A percentile compares a stretch with the other conserved stretches of the same genome.
Conservation (phyloP, 306 rosid species). For the Canavalia gladiata region DNA sequence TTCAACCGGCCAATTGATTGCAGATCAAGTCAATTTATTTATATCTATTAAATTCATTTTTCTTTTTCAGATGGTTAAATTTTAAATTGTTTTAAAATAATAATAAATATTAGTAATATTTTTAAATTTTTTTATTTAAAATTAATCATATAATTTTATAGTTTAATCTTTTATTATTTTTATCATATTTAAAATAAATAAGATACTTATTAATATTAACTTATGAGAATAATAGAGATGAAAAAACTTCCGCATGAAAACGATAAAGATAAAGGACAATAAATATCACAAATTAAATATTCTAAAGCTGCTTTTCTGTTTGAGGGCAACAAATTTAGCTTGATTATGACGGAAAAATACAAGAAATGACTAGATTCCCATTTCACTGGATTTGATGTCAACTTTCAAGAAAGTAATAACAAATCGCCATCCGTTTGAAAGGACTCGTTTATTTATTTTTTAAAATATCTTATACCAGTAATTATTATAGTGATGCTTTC, state of each 20-base stretch:
- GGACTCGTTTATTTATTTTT: background rate
- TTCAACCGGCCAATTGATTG: conserved; percentile 41
- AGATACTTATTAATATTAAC: conserved; percentile 4
- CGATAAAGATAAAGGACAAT: background rate
- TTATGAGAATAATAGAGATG: background rate
- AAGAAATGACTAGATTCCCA: conserved; percentile 62
- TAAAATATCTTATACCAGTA: background rate
- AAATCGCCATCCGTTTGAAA: conserved; percentile 38
- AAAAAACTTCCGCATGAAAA: background rate
- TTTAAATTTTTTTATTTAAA: too few species aligned
- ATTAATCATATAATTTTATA: background rate
- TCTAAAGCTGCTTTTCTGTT: conserved; percentile 45
- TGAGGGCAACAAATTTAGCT: conserved; percentile 45
- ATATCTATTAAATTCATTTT: background rate
- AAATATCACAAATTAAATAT: conserved; percentile 18
- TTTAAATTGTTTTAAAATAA: background rate
- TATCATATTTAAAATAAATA: background rate
- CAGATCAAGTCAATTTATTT: conserved; percentile 23
- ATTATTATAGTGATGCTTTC: conserved; percentile 16
- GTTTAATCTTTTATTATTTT: too few species aligned
- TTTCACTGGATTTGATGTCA: conserved; percentile 53
- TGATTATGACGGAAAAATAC: conserved; percentile 46
- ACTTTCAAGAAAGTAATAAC: conserved; percentile 48
- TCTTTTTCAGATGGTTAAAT: background rate
- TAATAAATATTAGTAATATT: background rate